These are phyloP conservation scores for Penicillium canescens DNA, from an alignment of 495 filamentous ascomycete genomes.

Conservation along the genomic window DNA sequence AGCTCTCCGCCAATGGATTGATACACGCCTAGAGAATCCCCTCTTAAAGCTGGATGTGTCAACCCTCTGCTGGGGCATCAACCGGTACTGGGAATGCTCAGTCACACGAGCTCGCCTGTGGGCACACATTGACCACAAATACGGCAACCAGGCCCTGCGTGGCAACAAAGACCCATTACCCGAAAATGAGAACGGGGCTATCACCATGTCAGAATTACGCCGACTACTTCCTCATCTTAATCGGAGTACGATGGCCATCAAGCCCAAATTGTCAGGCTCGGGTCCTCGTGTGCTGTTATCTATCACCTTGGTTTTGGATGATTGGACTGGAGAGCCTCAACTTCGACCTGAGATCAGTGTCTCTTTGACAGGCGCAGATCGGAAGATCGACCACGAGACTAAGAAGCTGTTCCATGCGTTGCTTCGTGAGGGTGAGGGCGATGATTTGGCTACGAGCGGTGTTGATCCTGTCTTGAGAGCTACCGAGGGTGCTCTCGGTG, in stretches of 20 bases:
- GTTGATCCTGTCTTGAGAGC: conserved; percentile 34
- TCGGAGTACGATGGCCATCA: conserved; percentile 41
- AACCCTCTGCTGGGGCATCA: conserved; percentile 46
- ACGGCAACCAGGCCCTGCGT: conserved; percentile 6
- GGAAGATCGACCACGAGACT: conserved; percentile 37
- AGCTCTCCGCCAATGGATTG: conserved; percentile 42
- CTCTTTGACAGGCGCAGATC: conserved; percentile 19
- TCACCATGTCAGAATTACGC: conserved; percentile 29
- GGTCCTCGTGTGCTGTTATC: conserved; percentile 30
- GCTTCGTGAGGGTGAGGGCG: conserved; percentile 31
- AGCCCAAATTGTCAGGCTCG: conserved; percentile 13
- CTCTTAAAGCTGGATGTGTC: conserved; percentile 42
- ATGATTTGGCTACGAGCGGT: conserved; percentile 3
- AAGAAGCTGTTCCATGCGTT: conserved; percentile 43
- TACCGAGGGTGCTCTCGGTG: conserved; percentile 33
- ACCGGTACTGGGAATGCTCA: conserved; percentile 44
- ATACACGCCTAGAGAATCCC: conserved; percentile 34
- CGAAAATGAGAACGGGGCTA: conserved; percentile 5
- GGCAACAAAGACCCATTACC: not conserved
- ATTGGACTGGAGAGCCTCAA: conserved; percentile 44
- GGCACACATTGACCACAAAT: conserved; percentile 33
- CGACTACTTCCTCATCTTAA: conserved; percentile 39
- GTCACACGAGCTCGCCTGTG: conserved; percentile 40
- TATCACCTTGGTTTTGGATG: conserved; percentile 36
- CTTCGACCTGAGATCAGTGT: conserved; percentile 37